Conservation (phyloP, 768 basidiomycete genomes). For the Hemileccinum rubropunctum region DNA sequence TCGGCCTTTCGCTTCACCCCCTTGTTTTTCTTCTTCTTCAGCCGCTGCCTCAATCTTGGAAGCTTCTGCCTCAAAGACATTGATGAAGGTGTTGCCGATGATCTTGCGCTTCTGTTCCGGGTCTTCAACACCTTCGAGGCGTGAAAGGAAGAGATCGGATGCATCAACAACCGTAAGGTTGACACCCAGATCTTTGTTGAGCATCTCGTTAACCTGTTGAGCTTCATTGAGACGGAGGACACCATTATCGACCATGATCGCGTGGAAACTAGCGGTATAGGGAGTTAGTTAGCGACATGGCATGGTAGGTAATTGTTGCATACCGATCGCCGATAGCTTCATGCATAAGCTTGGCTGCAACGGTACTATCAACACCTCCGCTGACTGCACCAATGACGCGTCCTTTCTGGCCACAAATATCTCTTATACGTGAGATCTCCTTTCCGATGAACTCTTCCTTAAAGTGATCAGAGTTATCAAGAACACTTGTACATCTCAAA, state of each 20-base stretch:
- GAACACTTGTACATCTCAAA: slow-evolving; percentile 3
- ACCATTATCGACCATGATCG: slow-evolving; percentile 99
- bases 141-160: slow-evolving; percentile 86
- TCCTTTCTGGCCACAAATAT: slow-evolving; percentile 91
- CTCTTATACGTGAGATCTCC: slow-evolving; percentile 89
- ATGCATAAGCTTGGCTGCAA: slow-evolving; percentile 99
- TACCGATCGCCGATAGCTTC: slow-evolving; percentile 98
- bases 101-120: slow-evolving; percentile 97
- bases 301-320: slow-evolving; percentile 11
- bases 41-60: slow-evolving; percentile 81
- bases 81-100: slow-evolving; percentile 98
- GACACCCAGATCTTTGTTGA: slow-evolving; percentile 90
- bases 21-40: slow-evolving; percentile 67
- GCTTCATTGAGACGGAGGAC: slow-evolving; percentile 92
- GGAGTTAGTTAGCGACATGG: background rate
- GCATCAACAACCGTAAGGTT: slow-evolving; percentile 96
- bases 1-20: slow-evolving; percentile 75
- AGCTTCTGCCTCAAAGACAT: slow-evolving; percentile 95
- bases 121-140: slow-evolving; percentile 89
- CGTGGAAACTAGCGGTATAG: slow-evolving; percentile 73
- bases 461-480: background rate
- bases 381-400: slow-evolving; percentile 98
- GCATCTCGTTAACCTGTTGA: slow-evolving; percentile 87
- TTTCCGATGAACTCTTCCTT: slow-evolving; percentile 98
- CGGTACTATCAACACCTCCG: slow-evolving; percentile 97